Conservation (phyloP, 2,329 filamentous ascomycete species). For the Pleochaeta shiraiana region DNA sequence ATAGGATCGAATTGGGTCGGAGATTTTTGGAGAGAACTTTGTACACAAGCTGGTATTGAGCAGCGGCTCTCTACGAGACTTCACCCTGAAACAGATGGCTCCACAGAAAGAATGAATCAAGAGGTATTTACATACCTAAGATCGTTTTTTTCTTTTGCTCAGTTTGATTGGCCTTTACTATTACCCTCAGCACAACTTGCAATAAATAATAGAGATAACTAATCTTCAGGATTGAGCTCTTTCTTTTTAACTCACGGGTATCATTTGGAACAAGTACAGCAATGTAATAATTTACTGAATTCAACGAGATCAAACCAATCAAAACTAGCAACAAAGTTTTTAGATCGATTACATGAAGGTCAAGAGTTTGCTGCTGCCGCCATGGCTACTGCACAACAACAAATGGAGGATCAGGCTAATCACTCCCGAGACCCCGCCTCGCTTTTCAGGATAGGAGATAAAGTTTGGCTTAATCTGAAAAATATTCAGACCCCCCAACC, state of each 20-base stretch:
- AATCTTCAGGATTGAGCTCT: neutral
- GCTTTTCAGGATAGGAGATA: neutral
- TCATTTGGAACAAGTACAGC: too few relatives aligned
- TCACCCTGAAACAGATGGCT: neutral
- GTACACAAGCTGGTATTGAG: neutral
- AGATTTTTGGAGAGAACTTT: neutral
- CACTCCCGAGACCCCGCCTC: neutral
- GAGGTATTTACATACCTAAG: too few relatives aligned
- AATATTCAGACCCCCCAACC: neutral
- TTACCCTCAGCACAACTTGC: neutral
- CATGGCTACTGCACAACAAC: neutral
- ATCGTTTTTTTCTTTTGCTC: neutral
- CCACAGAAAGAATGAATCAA: too few relatives aligned
- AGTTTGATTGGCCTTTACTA: neutral
- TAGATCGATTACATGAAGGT: neutral
- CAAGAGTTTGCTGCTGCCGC: neutral
- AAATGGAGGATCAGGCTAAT: neutral
- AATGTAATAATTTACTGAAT: too few relatives aligned
- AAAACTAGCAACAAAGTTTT: neutral
- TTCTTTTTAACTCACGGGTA: neutral
- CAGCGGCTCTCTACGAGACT: neutral
- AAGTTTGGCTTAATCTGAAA: constrained; percentile 1
- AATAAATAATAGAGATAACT: neutral
- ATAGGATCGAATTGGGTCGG: neutral
- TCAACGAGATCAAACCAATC: too few relatives aligned